Percentiles rank a stretch among this genome's conserved stretches.
Conservation (phyloP, 192 early-diverging fungal species). For the Phycomyces nitens region DNA sequence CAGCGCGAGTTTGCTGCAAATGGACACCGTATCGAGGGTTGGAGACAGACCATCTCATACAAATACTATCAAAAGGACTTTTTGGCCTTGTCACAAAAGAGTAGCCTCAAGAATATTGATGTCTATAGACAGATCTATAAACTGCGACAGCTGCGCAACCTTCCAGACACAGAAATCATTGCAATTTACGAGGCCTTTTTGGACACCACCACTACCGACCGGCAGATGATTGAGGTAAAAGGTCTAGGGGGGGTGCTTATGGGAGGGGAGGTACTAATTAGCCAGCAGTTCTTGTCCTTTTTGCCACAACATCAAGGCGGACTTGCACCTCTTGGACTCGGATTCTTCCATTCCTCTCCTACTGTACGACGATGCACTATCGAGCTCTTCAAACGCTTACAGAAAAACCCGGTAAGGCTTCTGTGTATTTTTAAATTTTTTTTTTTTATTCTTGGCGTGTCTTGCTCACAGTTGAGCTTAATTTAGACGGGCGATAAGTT, state of each 20-base stretch:
- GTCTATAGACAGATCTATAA: constrained; percentile 64
- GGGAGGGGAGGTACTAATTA: neutral
- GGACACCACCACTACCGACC: constrained; percentile 63
- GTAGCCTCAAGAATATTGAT: constrained; percentile 66
- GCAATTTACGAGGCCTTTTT: constrained; percentile 68
- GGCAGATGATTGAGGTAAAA: constrained; percentile 72
- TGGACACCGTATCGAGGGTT: constrained; percentile 83
- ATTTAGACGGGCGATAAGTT: constrained; percentile 43
- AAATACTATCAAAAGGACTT: constrained; percentile 67
- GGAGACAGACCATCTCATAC: constrained; percentile 75
- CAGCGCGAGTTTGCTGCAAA: constrained; percentile 70
- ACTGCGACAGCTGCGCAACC: constrained; percentile 43
- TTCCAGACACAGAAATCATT: constrained; percentile 60
- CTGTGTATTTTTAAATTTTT: too few relatives aligned
- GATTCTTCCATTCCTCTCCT: constrained; percentile 72
- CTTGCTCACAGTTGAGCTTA: too few relatives aligned
- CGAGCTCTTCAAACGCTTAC: constrained; percentile 69
- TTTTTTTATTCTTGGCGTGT: too few relatives aligned
- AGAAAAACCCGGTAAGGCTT: constrained; percentile 63
- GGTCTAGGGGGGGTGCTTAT: neutral
- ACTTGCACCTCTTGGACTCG: constrained; percentile 72
- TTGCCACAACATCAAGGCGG: constrained; percentile 81
- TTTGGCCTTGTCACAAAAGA: constrained; percentile 46
- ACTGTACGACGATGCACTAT: constrained; percentile 66
- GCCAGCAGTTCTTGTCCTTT: constrained; percentile 58